Percentiles rank a stretch among this genome's conserved stretches.
phyloP scores from a whole-genome alignment of 2,329 filamentous ascomycete species.

The Monilinia fructicola region DNA sequence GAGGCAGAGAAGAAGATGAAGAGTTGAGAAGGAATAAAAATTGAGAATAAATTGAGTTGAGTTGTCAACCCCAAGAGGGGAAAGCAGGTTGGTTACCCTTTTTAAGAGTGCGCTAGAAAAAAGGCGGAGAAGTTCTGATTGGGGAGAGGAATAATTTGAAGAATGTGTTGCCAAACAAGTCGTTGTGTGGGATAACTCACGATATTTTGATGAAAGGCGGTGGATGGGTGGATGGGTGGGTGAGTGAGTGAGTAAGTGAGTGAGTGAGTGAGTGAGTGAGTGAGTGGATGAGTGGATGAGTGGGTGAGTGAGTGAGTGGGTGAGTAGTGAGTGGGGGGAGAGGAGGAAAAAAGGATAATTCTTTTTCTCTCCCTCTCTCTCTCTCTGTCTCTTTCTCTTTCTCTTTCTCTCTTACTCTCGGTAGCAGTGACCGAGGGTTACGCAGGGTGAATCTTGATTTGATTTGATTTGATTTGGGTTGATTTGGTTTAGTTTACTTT shows the following conservation, averaged over 20 bases:
- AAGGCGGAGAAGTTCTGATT: constrained; percentile 23
- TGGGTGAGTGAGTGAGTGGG: too few species aligned
- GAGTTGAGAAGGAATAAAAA: not conserved
- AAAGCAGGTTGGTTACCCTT: constrained; percentile 22
- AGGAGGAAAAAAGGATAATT: not conserved
- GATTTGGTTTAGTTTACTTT: too few species aligned
- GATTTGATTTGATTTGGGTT: too few species aligned
- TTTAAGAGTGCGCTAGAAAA: constrained; percentile 28
- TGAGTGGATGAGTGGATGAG: too few species aligned
- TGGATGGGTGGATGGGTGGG: not conserved
- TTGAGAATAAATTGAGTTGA: not conserved
- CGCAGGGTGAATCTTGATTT: constrained; percentile 4
- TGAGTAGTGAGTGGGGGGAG: too few species aligned
- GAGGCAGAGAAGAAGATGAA: not conserved
- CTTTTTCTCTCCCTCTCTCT: constrained; percentile 26
- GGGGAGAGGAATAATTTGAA: constrained; percentile 1
- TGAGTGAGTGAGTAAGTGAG: too few species aligned
- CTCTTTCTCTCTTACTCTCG: constrained; percentile 30
- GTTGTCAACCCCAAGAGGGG: constrained; percentile 25
- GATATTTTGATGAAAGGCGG: constrained; percentile 33
- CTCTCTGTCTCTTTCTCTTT: constrained; percentile 26
- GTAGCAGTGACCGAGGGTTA: constrained; percentile 31
- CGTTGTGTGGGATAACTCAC: constrained; percentile 29
- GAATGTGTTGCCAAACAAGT: constrained; percentile 26
- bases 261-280: too few species aligned